Percentiles rank a stretch among this genome's conserved stretches.
Conservation (phyloP, 768 basidiomycete genomes). For the Nidularia pulvinata region DNA sequence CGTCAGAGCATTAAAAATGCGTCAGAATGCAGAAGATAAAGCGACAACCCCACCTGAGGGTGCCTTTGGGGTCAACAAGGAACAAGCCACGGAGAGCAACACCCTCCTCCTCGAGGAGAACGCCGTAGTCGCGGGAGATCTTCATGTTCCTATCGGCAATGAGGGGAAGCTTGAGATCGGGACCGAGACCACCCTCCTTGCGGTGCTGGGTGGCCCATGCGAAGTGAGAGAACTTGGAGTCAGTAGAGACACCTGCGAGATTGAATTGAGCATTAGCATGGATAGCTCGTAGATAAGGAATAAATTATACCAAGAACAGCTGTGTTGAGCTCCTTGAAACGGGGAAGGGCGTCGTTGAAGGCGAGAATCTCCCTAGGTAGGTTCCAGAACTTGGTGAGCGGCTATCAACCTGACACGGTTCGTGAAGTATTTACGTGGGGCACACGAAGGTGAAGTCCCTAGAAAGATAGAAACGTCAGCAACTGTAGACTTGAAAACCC, state of each 20-base stretch:
- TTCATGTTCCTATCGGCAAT: conserved; percentile 79
- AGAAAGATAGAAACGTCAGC: background rate
- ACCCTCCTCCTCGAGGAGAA: conserved; percentile 86
- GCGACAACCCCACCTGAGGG: conserved; percentile 62
- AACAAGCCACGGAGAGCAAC: conserved; percentile 87
- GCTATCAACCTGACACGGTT: no score
- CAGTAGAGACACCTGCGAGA: conserved; percentile 78
- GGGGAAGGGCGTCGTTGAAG: conserved; percentile 84
- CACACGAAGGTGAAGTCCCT: conserved; percentile 92
- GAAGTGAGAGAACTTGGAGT: conserved; percentile 87
- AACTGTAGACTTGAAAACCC: background rate
- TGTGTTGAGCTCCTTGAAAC: conserved; percentile 74
- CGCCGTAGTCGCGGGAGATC: conserved; percentile 85
- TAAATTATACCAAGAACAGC: conserved; percentile 68
- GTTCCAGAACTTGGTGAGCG: background rate
- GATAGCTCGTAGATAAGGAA: background rate
- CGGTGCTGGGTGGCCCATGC: conserved; percentile 85
- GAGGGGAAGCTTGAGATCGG: conserved; percentile 83
- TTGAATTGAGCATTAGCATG: background rate
- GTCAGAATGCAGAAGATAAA: background rate
- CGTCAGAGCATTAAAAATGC: background rate
- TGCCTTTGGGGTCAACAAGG: conserved; percentile 85
- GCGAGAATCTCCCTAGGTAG: conserved; percentile 76
- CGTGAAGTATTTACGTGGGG: conserved; percentile 56
- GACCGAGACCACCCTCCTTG: conserved; percentile 88